Base-by-base conservation (phyloP, 1,284 basidiomycete genomes). In the Marasmius sp. region DNA sequence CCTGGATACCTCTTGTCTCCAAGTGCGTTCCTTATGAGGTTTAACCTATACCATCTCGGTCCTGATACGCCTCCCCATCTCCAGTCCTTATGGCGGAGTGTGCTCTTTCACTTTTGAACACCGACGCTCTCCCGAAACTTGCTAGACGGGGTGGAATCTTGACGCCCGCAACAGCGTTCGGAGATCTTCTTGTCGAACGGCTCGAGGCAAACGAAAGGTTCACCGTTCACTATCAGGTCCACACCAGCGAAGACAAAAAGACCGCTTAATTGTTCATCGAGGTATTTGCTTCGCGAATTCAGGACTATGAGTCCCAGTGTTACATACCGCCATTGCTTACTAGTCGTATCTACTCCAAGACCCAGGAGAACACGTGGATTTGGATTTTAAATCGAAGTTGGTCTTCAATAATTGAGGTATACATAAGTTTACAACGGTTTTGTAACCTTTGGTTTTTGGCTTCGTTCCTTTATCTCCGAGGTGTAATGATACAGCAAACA, bases 91-190 rank as follows among this genome's bases (percentile, higher is more conserved):
- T 93, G 33, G 79, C 85, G 3, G 94, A 96, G 77, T 84, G 84
- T 12, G 93, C 91, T 0, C 80, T 95, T 8, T 81, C 83, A 6
- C 78, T 94, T 52, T 74, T 89, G 37, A 78, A 89, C 1, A 78
- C 85, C 3, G 76, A 79, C 4, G 74, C 76, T 11, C 81, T 92
- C 2, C 83, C 91, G 0, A 67, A 79, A 0, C 73, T 89, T 6
- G 88, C 82, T 1, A 79, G 75, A 37, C 68, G 77, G 59, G 94
- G 94, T 16, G 94, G 94, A 9, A 76, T 95, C 1, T 78, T 95
- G 54, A 96, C 94, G 1, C 86, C 93, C 0, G 84, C 88, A 67
- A 86, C 85, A 1, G 91, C 91, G 1, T 83, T 94, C 59, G 94
- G 93, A 14, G 85, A 89, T 63, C 83, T 84, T 3, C 70, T 95